These are phyloP conservation scores for Wickerhamiella siamensis DNA, from an alignment of 805 yeast genomes.

Conservation along the genomic window DNA sequence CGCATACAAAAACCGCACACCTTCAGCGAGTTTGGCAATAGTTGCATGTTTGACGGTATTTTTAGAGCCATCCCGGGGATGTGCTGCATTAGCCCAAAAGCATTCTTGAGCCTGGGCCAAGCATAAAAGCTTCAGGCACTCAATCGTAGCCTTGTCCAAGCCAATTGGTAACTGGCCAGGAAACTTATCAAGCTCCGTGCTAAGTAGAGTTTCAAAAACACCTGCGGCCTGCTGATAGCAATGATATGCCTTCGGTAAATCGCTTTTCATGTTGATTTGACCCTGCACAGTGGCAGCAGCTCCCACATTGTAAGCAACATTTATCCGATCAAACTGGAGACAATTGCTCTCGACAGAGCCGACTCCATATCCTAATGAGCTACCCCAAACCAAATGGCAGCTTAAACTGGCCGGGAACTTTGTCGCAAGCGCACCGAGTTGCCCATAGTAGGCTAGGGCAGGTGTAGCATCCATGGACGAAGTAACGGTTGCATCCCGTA, in stretches of 20 bases:
- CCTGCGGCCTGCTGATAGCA: slow-evolving; percentile 64
- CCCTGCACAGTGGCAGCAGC: slow-evolving; percentile 34
- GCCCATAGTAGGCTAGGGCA: slow-evolving; percentile 12
- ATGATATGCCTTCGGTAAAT: slow-evolving; percentile 32
- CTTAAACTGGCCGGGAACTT: slow-evolving; percentile 51
- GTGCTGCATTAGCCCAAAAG: slow-evolving; percentile 58
- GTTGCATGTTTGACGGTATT: slow-evolving; percentile 39
- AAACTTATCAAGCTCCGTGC: slow-evolving; percentile 16
- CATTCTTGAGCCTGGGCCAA: slow-evolving; percentile 81
- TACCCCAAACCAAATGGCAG: slow-evolving; percentile 57
- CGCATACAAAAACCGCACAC: slow-evolving; percentile 44
- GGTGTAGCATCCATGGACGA: slow-evolving; percentile 5
- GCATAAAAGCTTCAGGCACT: slow-evolving; percentile 38
- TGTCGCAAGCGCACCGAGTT: slow-evolving; percentile 11
- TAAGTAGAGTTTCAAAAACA: slow-evolving; percentile 31
- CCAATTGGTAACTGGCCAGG: slow-evolving; percentile 28
- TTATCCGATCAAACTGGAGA: slow-evolving; percentile 43
- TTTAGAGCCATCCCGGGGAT: slow-evolving; percentile 20
- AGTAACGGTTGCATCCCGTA: slow-evolving; percentile 19
- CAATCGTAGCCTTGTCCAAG: slow-evolving; percentile 36
- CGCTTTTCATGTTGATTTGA: slow-evolving; percentile 26
- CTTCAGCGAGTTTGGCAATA: slow-evolving; percentile 50
- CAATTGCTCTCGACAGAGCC: slow-evolving; percentile 34
- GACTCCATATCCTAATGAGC: slow-evolving; percentile 44
- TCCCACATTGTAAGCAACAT: slow-evolving; percentile 56